Evolutionary conservation across 73 alveolate species (phyloP).

Genomic region (Paramecium sonneborni): DNA sequence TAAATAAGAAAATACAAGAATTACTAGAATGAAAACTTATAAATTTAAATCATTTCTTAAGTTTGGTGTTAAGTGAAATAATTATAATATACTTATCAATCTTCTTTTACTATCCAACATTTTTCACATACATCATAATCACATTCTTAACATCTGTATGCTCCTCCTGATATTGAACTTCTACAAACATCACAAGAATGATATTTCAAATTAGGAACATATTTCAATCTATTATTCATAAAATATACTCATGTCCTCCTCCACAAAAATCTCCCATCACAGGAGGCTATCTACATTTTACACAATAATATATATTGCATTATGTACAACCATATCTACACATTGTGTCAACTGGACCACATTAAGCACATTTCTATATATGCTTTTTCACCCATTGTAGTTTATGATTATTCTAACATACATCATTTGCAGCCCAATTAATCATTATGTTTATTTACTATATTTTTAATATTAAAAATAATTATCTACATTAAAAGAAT

Average conservation of each 20-base stretch:
- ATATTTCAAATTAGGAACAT: not conserved
- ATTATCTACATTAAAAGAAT: not conserved
- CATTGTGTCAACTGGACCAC: not conserved
- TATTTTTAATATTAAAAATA: not conserved
- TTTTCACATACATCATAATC: not conserved
- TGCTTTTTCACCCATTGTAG: not conserved
- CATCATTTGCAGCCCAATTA: not conserved
- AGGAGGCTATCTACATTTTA: not conserved
- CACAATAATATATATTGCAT: not conserved
- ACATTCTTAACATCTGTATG: not conserved
- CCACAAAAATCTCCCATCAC: constrained; percentile 1
- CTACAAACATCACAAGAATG: constrained; percentile 1
- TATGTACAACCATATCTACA: not conserved
- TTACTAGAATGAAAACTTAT: not conserved
- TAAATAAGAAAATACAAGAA: not conserved
- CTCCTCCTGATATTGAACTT: not conserved
- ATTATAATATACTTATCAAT: too few species aligned
- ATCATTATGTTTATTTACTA: not conserved
- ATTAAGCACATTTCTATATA: not conserved
- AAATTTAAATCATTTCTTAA: not conserved
- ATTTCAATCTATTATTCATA: not conserved
- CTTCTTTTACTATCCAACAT: not conserved
- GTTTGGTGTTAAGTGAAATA: not conserved
- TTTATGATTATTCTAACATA: not conserved
- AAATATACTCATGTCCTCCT: not conserved